Base-by-base conservation (phyloP, 2,329 filamentous ascomycete genomes). In the Diaporthe longicolla region DNA sequence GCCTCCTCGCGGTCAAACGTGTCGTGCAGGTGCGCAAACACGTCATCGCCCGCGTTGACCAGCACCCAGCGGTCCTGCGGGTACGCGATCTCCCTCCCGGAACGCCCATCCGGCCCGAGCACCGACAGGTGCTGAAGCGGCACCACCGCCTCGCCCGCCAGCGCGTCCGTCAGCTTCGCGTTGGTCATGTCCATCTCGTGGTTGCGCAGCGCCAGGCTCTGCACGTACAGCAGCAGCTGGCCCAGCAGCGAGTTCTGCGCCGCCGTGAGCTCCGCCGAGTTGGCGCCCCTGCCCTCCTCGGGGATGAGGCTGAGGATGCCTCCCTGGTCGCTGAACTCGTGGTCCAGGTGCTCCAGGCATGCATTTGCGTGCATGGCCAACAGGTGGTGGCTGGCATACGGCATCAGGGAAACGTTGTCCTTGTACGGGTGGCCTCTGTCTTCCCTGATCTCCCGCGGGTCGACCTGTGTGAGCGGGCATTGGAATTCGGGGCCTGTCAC, bases 261-360 rank as follows among this genome's bases (percentile, higher is more conserved):
- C 26, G 83, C 81, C 29, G 81, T 78, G 37, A 85, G 81, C 66
- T 87, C 82, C 17, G 82, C 79, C 24, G 73, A 48, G 21, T 77
- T 77, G 70, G 82, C 81, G 8, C 81, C 76, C 8, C 80, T 80
- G 3, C 80, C 79, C 21, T 84, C 82, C 3, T 82, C 82, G 0
- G 89, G 90, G 1, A 92, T 83, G 10, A 91, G 81, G 24, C 87
- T 85, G 55, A 91, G 82, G 24, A 92, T 81, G 3, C 90, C 90
- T 21, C 90, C 90, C 48, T 88, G 87, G 35, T 85, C 83, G 57
- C 85, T 84, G 77, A 87, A 89, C 79, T 91, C 89, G 78, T 91
- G 88, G 76, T 92, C 90, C 9, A 92, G 85, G 2, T 88, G 83
- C 81, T 91, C 89, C 8, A 92, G 86, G 68, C 89, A 88, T 74